Base-by-base conservation (phyloP, 2,329 filamentous ascomycete genomes). In the Penicillium sp. region DNA sequence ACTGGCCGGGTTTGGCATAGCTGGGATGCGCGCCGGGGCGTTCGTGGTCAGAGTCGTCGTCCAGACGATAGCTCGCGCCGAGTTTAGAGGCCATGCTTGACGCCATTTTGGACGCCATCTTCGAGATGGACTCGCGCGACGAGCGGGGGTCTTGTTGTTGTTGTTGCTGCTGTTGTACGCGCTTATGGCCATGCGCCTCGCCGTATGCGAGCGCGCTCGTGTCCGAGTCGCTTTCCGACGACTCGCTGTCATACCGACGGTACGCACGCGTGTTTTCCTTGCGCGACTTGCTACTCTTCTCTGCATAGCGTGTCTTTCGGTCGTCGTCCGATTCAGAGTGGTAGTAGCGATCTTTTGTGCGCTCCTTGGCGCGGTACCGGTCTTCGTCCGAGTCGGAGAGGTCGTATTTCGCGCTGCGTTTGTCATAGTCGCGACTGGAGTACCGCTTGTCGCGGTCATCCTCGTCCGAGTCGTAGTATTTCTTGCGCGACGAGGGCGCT, bases 181-280 rank as follows among this genome's bases (percentile, higher is more conserved):
- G 33, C 16, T 48, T 51, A 20, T 51, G 51, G 12, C 38, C 47
- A 40, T 26, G 50, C 35, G 55, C 35, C 28, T 74, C 71, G 1
- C 72, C 72, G 52, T 75, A 75, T 3, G 70, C 71, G n/a, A 75
- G 63, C 42, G 61, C 65, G 35, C 72, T 70, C 47, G 74, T 68
- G 4, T 63, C 65, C 5, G 70, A 68, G 33, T 67, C 67, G 42
- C 63, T 65, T 48, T 65, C 62, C 12, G 64, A 64, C 8, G 64
- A 65, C 11, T 54, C 55, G 26, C 62, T 63, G 9, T 55, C 56
- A 21, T 64, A 62, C 14, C 42, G 33, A 38, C 48, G 48, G 38
- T 59, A 49, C 35, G 45, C 52, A 20, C 48, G 43, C n/a, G n/a
- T n/a, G n/a, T n/a, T n/a, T n/a, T n/a, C n/a, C n/a, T n/a, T n/a